Base-by-base conservation (phyloP, 768 basidiomycete genomes). In the Xerocomellus chrysenteron region DNA sequence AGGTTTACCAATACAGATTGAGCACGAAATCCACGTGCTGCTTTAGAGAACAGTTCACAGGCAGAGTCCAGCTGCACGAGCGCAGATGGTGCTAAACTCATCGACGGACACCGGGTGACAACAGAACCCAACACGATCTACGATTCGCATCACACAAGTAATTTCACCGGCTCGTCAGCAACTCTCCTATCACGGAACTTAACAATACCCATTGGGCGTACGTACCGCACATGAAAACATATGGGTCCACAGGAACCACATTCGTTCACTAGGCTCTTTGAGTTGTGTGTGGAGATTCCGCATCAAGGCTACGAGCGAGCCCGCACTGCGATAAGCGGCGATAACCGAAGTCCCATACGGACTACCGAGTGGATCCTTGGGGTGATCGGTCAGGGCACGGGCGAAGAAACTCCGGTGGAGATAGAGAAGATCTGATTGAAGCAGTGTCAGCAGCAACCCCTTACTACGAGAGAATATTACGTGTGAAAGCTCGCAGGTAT, bases 91-190 rank as follows among this genome's bases (percentile, higher is more conserved):
- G 87, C 88, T 57, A 90, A 71, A 62, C 86, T 87, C 82, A 89
- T 87, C 17, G 88, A 89, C 12, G 88, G 87, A 70, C 87, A 89
- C 49, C 87, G 78, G 17, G 88, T 90, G 12, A 89, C 87, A 36
- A 90, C 87, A 21, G 87, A 86, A 36, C 87, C 87, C 46, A 90
- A 72, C 49, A 90, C 77, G 59, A 90, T 88, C 85, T 66, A 47
- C 41, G 30, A 39, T 55, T 58, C 48, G 28, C 24, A 36, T 50
- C 49, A 42, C 16, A 41, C 47, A 43, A 46, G 41, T 39, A 53
- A 55, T 57, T 60, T 37, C 56, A 46, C 49, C 33, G 13, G 10
- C 30, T 35, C 28, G 58, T 71, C 45, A 69, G 63, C 35, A 33
- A 37, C 7, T 45, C 47, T 37, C 57, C 50, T 54, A 58, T 61